Evolutionary conservation across 192 early-diverging fungal genomes (phyloP).

Genomic region (Podochytrium sp.): DNA sequence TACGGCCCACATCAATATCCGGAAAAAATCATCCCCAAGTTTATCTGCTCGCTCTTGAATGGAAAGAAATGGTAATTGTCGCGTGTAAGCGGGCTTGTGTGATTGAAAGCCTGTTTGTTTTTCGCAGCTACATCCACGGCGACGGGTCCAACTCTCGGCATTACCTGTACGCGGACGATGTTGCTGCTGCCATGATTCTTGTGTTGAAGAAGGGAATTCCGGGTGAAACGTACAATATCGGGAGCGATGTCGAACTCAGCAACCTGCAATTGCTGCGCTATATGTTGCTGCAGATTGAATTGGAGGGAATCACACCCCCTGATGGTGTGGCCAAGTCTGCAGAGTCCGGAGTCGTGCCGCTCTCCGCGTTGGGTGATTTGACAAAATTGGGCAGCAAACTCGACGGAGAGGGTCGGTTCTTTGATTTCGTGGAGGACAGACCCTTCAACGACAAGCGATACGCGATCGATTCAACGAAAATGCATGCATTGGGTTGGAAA

Average conservation of each 20-base stretch:
- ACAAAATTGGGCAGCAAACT: neutral
- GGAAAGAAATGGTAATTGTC: slow-evolving; percentile 57
- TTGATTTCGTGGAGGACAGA: slow-evolving; percentile 76
- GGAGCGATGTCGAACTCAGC: slow-evolving; percentile 68
- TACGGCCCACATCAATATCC: slow-evolving; percentile 84
- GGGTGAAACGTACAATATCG: slow-evolving; percentile 84
- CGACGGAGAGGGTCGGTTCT: slow-evolving; percentile 45
- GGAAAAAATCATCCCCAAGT: slow-evolving; percentile 86
- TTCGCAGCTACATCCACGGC: slow-evolving; percentile 69
- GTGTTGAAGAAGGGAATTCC: slow-evolving; percentile 68
- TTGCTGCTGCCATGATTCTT: slow-evolving; percentile 67
- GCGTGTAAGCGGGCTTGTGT: neutral
- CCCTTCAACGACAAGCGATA: slow-evolving; percentile 80
- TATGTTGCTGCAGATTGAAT: slow-evolving; percentile 56
- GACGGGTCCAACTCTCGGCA: slow-evolving; percentile 72
- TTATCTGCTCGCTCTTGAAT: slow-evolving; percentile 66
- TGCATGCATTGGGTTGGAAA: slow-evolving; percentile 72
- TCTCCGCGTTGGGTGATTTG: slow-evolving; percentile 7
- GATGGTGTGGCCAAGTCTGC: neutral
- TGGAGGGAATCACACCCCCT: neutral
- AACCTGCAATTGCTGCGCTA: slow-evolving; percentile 68
- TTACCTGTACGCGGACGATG: slow-evolving; percentile 76
- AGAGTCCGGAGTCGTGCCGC: neutral
- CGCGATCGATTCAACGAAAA: slow-evolving; percentile 71
- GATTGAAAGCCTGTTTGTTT: neutral